Conservation (phyloP, 148 eudicot genomes). For the Cornus kousa region DNA sequence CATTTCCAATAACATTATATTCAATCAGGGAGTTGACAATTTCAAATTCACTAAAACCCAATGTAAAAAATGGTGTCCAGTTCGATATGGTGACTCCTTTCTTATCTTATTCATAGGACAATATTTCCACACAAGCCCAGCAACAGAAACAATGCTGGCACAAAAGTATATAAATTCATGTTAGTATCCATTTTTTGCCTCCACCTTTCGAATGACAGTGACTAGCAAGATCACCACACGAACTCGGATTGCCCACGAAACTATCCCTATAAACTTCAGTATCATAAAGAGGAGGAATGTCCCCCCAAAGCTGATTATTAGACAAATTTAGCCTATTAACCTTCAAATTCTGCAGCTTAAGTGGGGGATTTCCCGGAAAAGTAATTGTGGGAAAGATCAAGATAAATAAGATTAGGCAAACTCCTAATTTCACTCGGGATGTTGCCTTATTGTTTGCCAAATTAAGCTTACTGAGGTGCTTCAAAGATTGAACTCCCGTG, state of each 20-base stretch:
- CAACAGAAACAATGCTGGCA: conserved; percentile 24
- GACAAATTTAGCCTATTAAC: conserved; percentile 47
- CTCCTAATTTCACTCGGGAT: conserved; percentile 44
- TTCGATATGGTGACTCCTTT: conserved; percentile 17
- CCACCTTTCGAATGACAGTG: conserved; percentile 16
- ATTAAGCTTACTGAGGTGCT: conserved; percentile 43
- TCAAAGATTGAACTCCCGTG: conserved; percentile 19
- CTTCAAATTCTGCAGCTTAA: conserved; percentile 37
- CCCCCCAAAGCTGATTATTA: conserved; percentile 33
- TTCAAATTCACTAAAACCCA: conserved; percentile 41
- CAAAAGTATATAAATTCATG: conserved; percentile 20
- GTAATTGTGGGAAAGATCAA: conserved; percentile 39
- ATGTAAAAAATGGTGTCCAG: conserved; percentile 52
- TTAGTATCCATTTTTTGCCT: conserved; percentile 19
- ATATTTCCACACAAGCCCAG: conserved; percentile 29
- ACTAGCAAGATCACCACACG: conserved; percentile 22
- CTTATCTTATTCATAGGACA: conserved; percentile 21
- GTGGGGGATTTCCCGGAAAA: conserved; percentile 42
- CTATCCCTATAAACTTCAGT: conserved; percentile 34
- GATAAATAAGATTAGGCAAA: conserved; percentile 38
- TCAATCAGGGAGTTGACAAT: conserved; percentile 32
- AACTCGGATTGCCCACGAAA: conserved; percentile 45
- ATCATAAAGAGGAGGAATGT: conserved; percentile 32
- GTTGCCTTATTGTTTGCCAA: conserved; percentile 41
- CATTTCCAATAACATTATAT: conserved; percentile 45